These are phyloP conservation scores for Logfia minima DNA, from an alignment of 129 eudicot genomes.

Conservation along the genomic window DNA sequence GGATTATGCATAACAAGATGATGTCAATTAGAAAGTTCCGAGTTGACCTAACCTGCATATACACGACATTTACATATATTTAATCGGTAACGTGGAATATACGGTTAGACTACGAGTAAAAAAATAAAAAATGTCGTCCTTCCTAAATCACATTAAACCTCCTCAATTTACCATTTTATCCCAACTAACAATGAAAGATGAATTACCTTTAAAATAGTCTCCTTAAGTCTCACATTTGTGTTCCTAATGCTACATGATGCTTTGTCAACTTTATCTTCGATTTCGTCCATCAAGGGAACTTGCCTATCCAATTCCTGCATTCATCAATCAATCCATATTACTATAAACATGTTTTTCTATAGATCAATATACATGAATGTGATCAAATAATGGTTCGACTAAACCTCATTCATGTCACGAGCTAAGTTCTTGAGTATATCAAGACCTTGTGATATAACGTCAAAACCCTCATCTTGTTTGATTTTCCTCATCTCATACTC, in stretches of 20 bases:
- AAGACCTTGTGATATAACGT: conserved; percentile 59
- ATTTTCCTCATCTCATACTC: conserved; percentile 59
- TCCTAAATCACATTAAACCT: too few species aligned
- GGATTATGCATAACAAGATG: conserved; percentile 51
- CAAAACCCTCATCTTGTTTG: conserved; percentile 71
- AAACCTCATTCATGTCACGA: conserved; percentile 69
- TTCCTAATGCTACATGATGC: conserved; percentile 42
- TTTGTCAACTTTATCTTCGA: conserved; percentile 63
- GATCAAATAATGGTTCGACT: too few species aligned
- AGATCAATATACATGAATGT: too few species aligned
- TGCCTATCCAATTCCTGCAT: conserved; percentile 61
- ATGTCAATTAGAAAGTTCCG: conserved; percentile 60
- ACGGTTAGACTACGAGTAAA: too few species aligned
- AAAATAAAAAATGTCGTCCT: too few species aligned
- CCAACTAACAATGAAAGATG: not conserved
- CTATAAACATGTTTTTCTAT: too few species aligned
- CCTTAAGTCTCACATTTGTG: conserved; percentile 58
- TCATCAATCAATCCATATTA: too few species aligned
- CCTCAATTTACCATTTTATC: too few species aligned
- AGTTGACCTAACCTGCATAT: conserved; percentile 56
- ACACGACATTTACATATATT: not conserved
- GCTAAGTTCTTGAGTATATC: conserved; percentile 64
- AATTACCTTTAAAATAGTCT: conserved; percentile 46
- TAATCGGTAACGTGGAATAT: too few species aligned
- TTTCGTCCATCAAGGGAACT: conserved; percentile 65